Conservation (phyloP, 352 stramenopile species). For the Pythium phragmitis region DNA sequence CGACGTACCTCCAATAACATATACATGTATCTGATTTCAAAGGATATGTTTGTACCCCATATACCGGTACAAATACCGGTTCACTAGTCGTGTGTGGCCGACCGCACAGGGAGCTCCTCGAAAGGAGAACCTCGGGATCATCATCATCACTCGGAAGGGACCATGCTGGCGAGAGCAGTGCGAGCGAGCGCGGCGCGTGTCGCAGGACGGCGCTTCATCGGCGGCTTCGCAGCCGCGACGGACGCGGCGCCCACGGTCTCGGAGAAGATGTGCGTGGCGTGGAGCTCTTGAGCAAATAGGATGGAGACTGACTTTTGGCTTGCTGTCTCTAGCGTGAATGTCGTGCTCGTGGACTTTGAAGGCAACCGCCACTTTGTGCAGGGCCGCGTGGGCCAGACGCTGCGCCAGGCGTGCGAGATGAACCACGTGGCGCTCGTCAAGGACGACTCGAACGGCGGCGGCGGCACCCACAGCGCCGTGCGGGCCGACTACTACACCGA, state of each 20-base stretch:
- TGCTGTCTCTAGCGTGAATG: constrained; percentile 56
- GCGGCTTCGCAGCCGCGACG: constrained; percentile 26
- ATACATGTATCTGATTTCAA: constrained; percentile 16
- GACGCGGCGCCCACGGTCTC: constrained; percentile 31
- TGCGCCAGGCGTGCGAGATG: constrained; percentile 83
- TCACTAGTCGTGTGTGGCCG: constrained; percentile 14
- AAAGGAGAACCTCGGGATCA: constrained; percentile 1
- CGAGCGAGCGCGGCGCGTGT: constrained; percentile 29
- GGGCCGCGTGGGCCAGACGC: constrained; percentile 77
- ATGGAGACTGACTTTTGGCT: background rate
- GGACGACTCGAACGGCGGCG: constrained; percentile 84
- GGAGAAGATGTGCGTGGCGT: constrained; percentile 33
- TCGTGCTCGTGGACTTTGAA: constrained; percentile 85
- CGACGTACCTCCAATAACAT: background rate
- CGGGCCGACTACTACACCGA: constrained; percentile 85
- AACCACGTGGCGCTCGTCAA: constrained; percentile 73
- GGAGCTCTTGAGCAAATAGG: background rate
- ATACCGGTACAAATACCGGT: constrained; percentile 12
- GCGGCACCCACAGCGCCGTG: constrained; percentile 58
- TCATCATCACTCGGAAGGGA: constrained; percentile 21
- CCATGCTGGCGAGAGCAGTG: constrained; percentile 33
- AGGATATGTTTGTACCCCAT: constrained; percentile 1
- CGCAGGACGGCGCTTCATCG: constrained; percentile 32
- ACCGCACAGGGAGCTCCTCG: background rate
- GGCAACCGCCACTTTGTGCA: constrained; percentile 85